phyloP scores from a whole-genome alignment of 2,329 filamentous ascomycete genomes.

The Trichoderma aggressivum region DNA sequence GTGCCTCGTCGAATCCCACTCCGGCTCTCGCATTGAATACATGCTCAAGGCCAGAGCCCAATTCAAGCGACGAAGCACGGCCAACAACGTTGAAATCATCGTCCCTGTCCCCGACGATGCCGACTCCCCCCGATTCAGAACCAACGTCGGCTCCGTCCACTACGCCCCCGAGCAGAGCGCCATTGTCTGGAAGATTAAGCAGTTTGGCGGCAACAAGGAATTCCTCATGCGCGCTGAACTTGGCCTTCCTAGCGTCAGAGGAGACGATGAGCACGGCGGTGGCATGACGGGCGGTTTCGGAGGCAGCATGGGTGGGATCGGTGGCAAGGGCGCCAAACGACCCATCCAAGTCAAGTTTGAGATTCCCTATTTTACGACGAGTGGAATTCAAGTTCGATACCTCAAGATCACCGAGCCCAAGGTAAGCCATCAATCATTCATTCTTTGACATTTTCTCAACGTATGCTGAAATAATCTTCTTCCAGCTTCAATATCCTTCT shows the following conservation, averaged over 20 bases:
- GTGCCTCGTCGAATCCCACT: constrained; percentile 94
- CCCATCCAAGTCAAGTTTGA: constrained; percentile 99
- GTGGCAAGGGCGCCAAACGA: constrained; percentile 83
- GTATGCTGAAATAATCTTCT: neutral
- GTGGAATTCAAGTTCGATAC: constrained; percentile 96
- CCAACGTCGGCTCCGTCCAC: constrained; percentile 94
- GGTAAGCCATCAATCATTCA: constrained; percentile 50
- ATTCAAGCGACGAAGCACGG: constrained; percentile 95
- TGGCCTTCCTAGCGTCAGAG: constrained; percentile 87
- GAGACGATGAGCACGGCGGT: constrained; percentile 91
- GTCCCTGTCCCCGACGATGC: constrained; percentile 97
- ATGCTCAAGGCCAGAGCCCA: constrained; percentile 98
- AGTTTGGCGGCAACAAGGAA: constrained; percentile 97
- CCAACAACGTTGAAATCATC: constrained; percentile 97
- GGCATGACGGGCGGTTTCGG: constrained; percentile 98
- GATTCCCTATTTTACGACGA: constrained; percentile 99
- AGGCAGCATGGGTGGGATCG: constrained; percentile 90
- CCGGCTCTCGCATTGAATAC: constrained; percentile 92
- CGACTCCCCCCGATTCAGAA: constrained; percentile 91
- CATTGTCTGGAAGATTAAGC: constrained; percentile 99
- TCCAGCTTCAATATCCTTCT: constrained; percentile 92
- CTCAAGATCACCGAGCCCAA: constrained; percentile 99
- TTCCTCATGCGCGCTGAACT: constrained; percentile 98
- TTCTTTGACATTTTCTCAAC: neutral
- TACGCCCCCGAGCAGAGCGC: constrained; percentile 96